These are phyloP conservation scores for Kentomonas sorsogonicus DNA, from an alignment of 208 protist species.

Conservation along the genomic window DNA sequence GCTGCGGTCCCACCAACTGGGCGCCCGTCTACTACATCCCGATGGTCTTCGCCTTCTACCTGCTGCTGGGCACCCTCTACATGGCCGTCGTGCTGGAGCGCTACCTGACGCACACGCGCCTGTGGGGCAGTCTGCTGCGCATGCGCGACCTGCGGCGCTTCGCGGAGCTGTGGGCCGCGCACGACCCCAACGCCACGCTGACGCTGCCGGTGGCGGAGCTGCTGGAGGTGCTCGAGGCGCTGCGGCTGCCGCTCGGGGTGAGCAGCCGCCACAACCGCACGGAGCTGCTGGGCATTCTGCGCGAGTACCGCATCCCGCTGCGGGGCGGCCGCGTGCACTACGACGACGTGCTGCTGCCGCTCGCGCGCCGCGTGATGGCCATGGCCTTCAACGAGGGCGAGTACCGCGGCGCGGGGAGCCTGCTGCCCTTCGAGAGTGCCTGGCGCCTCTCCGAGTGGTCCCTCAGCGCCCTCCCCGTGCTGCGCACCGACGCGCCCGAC, in stretches of 20 bases:
- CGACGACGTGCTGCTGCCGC: conserved; percentile 78
- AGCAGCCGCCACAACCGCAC: conserved; percentile 55
- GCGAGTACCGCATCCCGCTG: conserved; percentile 87
- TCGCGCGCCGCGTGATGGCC: conserved; percentile 77
- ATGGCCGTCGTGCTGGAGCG: conserved; percentile 81
- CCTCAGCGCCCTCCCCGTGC: conserved; percentile 26
- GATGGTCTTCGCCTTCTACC: conserved; percentile 72
- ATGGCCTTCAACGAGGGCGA: conserved; percentile 67
- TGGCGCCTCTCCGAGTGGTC: conserved; percentile 73
- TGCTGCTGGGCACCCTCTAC: conserved; percentile 74
- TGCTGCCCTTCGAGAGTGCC: conserved; percentile 43
- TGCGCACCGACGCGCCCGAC: conserved; percentile 15
- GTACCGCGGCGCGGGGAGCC: conserved; percentile 24
- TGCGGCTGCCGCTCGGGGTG: conserved; percentile 80
- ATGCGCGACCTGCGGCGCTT: conserved; percentile 78
- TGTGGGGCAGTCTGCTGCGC: conserved; percentile 59
- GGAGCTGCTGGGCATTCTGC: conserved; percentile 71
- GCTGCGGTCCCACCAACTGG: conserved; percentile 74
- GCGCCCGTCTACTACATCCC: conserved; percentile 81
- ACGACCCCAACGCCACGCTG: conserved; percentile 74
- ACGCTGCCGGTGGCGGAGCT: conserved; percentile 51
- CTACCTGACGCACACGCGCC: conserved; percentile 70
- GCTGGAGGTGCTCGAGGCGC: conserved; percentile 67
- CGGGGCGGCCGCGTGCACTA: conserved; percentile 79
- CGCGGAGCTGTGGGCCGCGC: conserved; percentile 57